Conservation (phyloP, 805 yeast genomes). For the Yarrowia alimentaria region DNA sequence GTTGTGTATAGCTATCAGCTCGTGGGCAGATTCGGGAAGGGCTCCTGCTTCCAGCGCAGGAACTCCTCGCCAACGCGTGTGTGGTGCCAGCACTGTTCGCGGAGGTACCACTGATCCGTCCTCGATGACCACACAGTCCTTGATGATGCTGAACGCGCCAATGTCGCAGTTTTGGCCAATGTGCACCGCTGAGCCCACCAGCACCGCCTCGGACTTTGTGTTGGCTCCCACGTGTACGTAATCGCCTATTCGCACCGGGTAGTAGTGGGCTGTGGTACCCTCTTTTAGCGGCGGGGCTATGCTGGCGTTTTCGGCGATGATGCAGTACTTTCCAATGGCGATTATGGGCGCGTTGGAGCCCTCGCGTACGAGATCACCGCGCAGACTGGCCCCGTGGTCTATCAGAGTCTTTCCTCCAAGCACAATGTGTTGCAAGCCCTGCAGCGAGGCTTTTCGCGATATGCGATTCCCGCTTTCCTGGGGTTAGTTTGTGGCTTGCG, state of each 20-base stretch:
- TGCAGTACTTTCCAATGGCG: conserved; percentile 41
- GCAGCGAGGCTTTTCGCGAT: conserved; percentile 38
- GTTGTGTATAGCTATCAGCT: conserved; percentile 1
- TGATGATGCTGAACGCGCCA: conserved; percentile 41
- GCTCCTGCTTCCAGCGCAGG: conserved; percentile 34
- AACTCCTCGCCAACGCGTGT: conserved; percentile 36
- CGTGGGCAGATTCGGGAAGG: conserved; percentile 8
- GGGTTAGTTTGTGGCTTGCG: too few relatives aligned
- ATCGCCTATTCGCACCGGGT: conserved; percentile 43
- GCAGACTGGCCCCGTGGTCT: conserved; percentile 37
- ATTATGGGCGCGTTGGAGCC: conserved; percentile 37
- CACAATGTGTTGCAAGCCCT: conserved; percentile 41
- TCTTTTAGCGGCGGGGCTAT: conserved; percentile 13
- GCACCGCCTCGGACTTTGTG: conserved; percentile 40
- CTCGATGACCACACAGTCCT: conserved; percentile 42
- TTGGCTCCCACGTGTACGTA: conserved; percentile 41
- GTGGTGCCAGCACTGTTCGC: conserved; percentile 41
- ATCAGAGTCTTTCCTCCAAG: conserved; percentile 42
- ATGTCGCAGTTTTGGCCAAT: conserved; percentile 41
- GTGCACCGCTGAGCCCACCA: conserved; percentile 42
- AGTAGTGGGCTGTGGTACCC: conserved; percentile 30
- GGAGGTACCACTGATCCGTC: conserved; percentile 40
- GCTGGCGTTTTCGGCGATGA: conserved; percentile 32
- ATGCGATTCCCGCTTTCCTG: conserved; percentile 42
- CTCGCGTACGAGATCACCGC: conserved; percentile 41